Conservation (phyloP, 2,329 filamentous ascomycete species). For the Dothideomycetes sp. region DNA sequence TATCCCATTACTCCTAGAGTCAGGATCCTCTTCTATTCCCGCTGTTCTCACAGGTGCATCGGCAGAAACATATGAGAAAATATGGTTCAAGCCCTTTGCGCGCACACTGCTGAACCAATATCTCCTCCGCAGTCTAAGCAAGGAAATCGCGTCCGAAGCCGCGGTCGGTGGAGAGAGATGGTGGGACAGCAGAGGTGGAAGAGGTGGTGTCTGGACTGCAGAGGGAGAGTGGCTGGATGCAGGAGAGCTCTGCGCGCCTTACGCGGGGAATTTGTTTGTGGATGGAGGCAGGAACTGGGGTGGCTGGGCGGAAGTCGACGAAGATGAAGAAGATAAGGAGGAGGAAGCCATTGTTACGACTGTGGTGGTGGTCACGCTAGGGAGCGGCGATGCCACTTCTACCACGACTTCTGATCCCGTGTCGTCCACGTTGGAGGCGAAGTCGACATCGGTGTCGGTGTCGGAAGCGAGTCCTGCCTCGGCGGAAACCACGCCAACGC, state of each 20-base stretch:
- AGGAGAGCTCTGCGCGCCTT: slow-evolving; percentile 3
- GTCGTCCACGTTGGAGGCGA: no score
- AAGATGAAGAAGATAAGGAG: no score
- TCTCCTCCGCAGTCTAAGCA: slow-evolving; percentile 1
- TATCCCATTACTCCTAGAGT: background rate
- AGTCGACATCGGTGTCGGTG: no score
- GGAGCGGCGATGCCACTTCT: no score
- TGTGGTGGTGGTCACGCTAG: no score
- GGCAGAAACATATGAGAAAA: slow-evolving; percentile 3
- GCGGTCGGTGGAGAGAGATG: slow-evolving; percentile 5
- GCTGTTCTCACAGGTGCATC: no score
- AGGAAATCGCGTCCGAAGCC: slow-evolving; percentile 6
- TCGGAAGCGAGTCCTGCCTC: no score
- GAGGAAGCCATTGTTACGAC: no score
- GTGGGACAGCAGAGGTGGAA: slow-evolving; percentile 4
- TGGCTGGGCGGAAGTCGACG: background rate
- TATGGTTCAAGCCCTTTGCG: slow-evolving; percentile 7
- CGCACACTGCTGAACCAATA: slow-evolving; percentile 5
- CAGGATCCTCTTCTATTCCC: background rate
- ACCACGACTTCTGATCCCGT: no score
- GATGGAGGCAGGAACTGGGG: slow-evolving; percentile 3
- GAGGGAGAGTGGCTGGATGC: slow-evolving; percentile 5
- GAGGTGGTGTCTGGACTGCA: slow-evolving; percentile 6
- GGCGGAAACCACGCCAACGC: no score
- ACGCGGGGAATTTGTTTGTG: slow-evolving; percentile 4